phyloP scores from a whole-genome alignment of 2,329 filamentous ascomycete genomes.

The Pseudocercospora crystallina region DNA sequence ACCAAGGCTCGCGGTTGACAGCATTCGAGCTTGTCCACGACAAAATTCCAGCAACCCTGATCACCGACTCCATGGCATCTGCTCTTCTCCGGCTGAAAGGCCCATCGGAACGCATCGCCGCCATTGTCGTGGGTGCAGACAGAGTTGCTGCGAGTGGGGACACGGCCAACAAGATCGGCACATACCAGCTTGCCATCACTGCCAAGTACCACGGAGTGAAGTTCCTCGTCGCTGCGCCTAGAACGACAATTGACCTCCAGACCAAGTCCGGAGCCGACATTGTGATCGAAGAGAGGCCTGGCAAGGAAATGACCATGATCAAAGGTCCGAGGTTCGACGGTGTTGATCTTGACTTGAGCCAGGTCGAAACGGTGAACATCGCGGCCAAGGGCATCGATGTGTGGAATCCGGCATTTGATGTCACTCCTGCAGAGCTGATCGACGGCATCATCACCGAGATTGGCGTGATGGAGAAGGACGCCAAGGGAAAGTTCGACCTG shows the following conservation, averaged over 20 bases:
- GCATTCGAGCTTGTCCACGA: conserved; percentile 97
- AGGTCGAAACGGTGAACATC: conserved; percentile 72
- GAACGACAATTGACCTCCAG: conserved; percentile 85
- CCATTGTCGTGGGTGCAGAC: conserved; percentile 92
- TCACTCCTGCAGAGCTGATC: conserved; percentile 84
- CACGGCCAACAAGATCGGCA: conserved; percentile 98
- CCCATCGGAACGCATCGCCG: conserved; percentile 66
- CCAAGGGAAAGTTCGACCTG: conserved; percentile 65
- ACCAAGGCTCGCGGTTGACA: conserved; percentile 92
- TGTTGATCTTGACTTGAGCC: conserved; percentile 63
- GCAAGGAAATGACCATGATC: conserved; percentile 79
- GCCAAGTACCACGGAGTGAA: conserved; percentile 85
- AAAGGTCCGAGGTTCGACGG: conserved; percentile 67
- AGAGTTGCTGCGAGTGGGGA: conserved; percentile 95
- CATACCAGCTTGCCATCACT: conserved; percentile 87
- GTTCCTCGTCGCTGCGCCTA: conserved; percentile 91
- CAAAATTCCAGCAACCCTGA: conserved; percentile 81
- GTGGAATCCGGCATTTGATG: conserved; percentile 97
- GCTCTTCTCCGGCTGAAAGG: conserved; percentile 71
- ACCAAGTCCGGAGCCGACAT: conserved; percentile 78
- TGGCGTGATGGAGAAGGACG: conserved; percentile 77
- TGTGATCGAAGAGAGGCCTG: conserved; percentile 82
- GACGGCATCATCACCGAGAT: conserved; percentile 93
- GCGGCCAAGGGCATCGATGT: conserved; percentile 75
- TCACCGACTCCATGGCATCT: conserved; percentile 96